Base-by-base conservation (phyloP, 768 basidiomycete species). In the Hemileccinum rubropunctum region DNA sequence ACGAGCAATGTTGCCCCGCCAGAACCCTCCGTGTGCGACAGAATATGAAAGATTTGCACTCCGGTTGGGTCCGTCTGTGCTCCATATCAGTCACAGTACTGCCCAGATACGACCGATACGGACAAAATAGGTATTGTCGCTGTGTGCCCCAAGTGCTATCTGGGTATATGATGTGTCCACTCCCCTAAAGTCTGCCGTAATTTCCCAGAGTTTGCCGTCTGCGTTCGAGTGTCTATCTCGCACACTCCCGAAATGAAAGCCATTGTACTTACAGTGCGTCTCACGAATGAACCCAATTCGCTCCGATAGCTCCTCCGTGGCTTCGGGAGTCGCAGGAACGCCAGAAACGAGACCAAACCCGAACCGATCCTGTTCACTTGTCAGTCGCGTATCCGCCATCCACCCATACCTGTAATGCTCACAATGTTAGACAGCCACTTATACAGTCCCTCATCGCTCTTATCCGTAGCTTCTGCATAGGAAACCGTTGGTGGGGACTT, bases 171-270 rank as follows among this genome's bases (percentile, higher is more conserved):
- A 93, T 8, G 93, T 88, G 66, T 99, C 95, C 12, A 93, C 93
- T 59, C 87, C 91, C 15, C 86, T 83, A 18, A 95, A 76, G 62
- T 95, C 85, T 1, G 95, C 83, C 1, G 93, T 97, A 62, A 98
- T 95, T 61, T 98, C 91, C 95, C 95, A 99, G 70, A 98, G 95
- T 50, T 83, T 84, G 30, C 95, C 95, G 60, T 98, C 92, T 94
- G 42, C 2, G 47, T n/a, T 50, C 10, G 68, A 17, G 17, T 73
- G 76, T 62, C 79, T 76, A 52, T 43, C 42, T 20, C 20, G 11
- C 28, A 26, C 17, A 30, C n/a, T 9, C 45, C 20, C 4, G 12
- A 53, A 47, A 15, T 50, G 52, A 51, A 54, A 13, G 11, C 14
- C 5, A 4, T 4, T 39, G 3, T 42, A 48, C 53, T 58, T 47